These are phyloP conservation scores for Arthroderma sp. DNA, from an alignment of 2,329 filamentous ascomycete genomes.

Conservation along the genomic window DNA sequence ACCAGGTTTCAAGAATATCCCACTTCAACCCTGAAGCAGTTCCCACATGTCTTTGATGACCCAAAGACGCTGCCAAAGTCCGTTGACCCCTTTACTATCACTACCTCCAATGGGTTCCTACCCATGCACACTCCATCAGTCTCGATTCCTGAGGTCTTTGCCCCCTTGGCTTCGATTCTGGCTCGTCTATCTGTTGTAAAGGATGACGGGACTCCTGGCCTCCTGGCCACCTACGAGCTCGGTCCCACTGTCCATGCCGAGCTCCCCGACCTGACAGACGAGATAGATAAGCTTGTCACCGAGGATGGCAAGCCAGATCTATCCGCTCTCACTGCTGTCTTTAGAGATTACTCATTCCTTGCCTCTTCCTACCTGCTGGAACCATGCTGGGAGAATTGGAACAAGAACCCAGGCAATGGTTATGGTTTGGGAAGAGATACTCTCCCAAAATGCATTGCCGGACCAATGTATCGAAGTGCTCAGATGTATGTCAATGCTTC, in stretches of 20 bases:
- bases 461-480: conserved; percentile 71
- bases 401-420: conserved; percentile 43
- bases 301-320: conserved; percentile 49
- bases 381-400: conserved; percentile 68
- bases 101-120: conserved; percentile 33
- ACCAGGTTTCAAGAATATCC: conserved; percentile 21
- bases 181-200: conserved; percentile 69
- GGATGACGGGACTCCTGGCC: conserved; percentile 57
- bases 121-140: conserved; percentile 27
- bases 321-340: conserved; percentile 69
- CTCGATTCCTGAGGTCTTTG: conserved; percentile 59
- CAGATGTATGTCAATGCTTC: conserved; percentile 57
- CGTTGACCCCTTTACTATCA: conserved; percentile 36
- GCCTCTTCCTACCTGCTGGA: conserved; percentile 83
- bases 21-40: conserved; percentile 26
- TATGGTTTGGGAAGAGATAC: conserved; percentile 67
- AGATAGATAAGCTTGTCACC: conserved; percentile 53
- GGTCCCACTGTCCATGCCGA: conserved; percentile 61
- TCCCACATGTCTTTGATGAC: conserved; percentile 34
- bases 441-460: conserved; percentile 61
- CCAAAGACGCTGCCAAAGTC: conserved; percentile 27
- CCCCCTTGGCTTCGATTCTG: conserved; percentile 56
- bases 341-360: conserved; percentile 84
- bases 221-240: conserved; percentile 61
- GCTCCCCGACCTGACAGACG: conserved; percentile 62